Base-by-base conservation (phyloP, 352 stramenopile genomes). In the Phytophthora crassamura region DNA sequence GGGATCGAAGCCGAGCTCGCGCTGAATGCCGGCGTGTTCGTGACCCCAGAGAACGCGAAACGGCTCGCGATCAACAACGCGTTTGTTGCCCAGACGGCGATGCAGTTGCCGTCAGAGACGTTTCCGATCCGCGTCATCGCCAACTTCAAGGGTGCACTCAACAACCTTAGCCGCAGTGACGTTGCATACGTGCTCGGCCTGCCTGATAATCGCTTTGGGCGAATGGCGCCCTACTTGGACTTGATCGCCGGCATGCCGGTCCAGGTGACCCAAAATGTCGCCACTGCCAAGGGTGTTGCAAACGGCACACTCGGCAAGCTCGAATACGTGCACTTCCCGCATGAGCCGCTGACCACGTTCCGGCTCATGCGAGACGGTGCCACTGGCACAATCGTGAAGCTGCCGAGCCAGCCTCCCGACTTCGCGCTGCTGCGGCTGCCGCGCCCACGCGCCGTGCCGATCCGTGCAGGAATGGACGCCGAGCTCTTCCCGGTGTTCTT, bases 21-120 rank as follows among this genome's bases (percentile, higher is more conserved):
- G 2, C 15, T 45, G 39, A 28, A 45, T 3, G 9, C 10, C 12
- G 39, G 2, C n/a, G 39, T 45, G 6, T 20, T 45, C 30, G 39
- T 45, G 39, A 45, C 39, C 8, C 39, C 39, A 0, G 39, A 45
- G 15, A 45, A 45, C 15, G 39, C n/a, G 2, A 45, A 45, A n/a
- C 49, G 49, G 6, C 28, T 56, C 5, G 49, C 49, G 2, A 56
- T 56, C 34, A 56, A 56, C 28, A 56, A 56, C 18, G 33, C 49
- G 10, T 56, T 56, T 46, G 15, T 30, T 4, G 25, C 25, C 0
- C 25, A 30, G 25, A 30, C 25, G 5, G 25, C 25, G 25, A 30
- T 4, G 2, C 25, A 6, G 5, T 4, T 30, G 25, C 25, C 25
- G 0, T 30, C 25, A 1, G 2, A 30, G 0, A 4, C 25, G 25